Percentiles rank a stretch among this genome's conserved stretches.
Conservation (phyloP, 2,329 filamentous ascomycete species). For the Berkeleyomyces rouxiae region DNA sequence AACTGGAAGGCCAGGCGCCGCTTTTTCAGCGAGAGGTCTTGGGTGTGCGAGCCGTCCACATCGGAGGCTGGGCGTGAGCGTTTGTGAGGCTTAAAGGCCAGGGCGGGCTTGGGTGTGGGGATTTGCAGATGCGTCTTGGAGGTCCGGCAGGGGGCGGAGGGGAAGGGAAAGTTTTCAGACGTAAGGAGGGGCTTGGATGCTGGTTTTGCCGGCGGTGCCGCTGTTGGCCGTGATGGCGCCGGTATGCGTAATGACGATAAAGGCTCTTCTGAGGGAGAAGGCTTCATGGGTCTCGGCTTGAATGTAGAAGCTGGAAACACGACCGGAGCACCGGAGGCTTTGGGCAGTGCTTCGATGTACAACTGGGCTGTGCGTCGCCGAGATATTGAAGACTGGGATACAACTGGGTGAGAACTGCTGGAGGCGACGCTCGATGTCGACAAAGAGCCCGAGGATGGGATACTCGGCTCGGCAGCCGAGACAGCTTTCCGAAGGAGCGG, state of each 20-base stretch:
- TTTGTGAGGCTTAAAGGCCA: slow-evolving; percentile 23
- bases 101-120: background rate
- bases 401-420: no score
- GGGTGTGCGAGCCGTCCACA: slow-evolving; percentile 40
- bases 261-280: background rate
- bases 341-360: no score
- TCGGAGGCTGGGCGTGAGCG: slow-evolving; percentile 37
- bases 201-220: background rate
- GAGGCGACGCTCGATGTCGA: no score
- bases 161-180: background rate
- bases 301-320: no score
- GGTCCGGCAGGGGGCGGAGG: background rate
- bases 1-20: slow-evolving; percentile 44
- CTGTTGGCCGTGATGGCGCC: background rate
- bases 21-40: slow-evolving; percentile 43
- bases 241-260: background rate
- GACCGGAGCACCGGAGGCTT: no score
- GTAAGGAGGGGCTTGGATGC: background rate
- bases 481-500: background rate
- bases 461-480: background rate
- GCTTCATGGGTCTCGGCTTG: no score
- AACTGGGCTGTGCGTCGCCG: no score
- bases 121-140: background rate
- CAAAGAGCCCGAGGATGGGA: background rate
- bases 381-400: no score